Conservation (phyloP, 2,329 filamentous ascomycete species). For the Aspergillus fijiensis region DNA sequence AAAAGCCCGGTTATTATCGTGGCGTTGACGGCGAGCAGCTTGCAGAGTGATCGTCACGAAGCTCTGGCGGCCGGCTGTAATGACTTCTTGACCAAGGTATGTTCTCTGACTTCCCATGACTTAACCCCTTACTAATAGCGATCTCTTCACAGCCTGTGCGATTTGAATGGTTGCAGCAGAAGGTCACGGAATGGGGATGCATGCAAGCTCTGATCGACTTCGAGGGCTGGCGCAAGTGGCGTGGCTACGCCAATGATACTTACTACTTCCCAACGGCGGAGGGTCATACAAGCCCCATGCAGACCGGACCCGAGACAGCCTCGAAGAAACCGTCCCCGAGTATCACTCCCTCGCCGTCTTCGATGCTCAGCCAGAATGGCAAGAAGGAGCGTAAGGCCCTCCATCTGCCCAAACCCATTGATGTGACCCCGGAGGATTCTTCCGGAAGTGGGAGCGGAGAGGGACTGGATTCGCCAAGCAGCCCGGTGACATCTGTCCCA, state of each 20-base stretch:
- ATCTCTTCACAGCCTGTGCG: conserved; percentile 73
- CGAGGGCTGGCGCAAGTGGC: conserved; percentile 97
- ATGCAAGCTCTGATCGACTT: conserved; percentile 99
- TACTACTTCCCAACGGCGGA: conserved; percentile 20
- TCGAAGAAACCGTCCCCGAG: conserved; percentile 8
- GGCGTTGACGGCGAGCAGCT: conserved; percentile 85
- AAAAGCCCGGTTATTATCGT: conserved; percentile 98
- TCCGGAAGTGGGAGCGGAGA: conserved; percentile 33
- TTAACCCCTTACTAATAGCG: background rate
- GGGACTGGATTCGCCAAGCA: conserved; percentile 27
- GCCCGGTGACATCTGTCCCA: conserved; percentile 14
- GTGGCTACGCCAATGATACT: conserved; percentile 62
- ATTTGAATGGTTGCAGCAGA: conserved; percentile 94
- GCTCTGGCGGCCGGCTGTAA: conserved; percentile 94
- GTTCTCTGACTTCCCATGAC: conserved; percentile 24
- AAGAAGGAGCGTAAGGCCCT: conserved; percentile 9
- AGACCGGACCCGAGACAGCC: conserved; percentile 16
- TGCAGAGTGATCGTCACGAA: conserved; percentile 94
- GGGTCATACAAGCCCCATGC: conserved; percentile 30
- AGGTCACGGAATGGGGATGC: conserved; percentile 99
- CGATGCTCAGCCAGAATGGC: conserved; percentile 1
- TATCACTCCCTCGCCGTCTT: conserved; percentile 7
- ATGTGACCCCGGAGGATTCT: conserved; percentile 25
- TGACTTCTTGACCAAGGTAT: conserved; percentile 94
- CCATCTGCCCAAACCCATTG: conserved; percentile 12